phyloP scores from a whole-genome alignment of 176 grass and related monocot species.

The Oryza punctata region DNA sequence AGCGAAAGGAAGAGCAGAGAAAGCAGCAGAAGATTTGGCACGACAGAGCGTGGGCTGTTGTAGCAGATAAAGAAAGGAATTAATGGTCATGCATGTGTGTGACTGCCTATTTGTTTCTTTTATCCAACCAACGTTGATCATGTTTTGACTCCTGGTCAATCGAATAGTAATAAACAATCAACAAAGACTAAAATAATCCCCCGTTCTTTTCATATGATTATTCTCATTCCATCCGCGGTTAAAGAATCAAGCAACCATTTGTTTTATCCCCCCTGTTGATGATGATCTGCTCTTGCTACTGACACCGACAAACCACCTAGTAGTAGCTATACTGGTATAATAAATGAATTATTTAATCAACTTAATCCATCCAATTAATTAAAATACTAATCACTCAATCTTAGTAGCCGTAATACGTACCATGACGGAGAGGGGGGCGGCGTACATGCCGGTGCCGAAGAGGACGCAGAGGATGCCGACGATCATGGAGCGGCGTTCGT shows the following conservation, averaged over 20 bases:
- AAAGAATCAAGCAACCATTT: slow-evolving; percentile 6
- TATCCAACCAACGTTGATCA: neutral
- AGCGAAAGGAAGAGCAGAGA: neutral
- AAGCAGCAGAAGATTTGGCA: slow-evolving; percentile 1
- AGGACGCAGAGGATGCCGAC: slow-evolving; percentile 90
- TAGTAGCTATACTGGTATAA: neutral
- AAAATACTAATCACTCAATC: slow-evolving; percentile 8
- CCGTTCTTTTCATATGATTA: slow-evolving; percentile 4
- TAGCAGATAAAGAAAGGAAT: slow-evolving; percentile 6
- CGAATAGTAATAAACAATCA: neutral
- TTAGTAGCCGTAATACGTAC: slow-evolving; percentile 37
- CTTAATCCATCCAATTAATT: neutral
- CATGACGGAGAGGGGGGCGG: slow-evolving; percentile 93
- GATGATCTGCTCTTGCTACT: neutral
- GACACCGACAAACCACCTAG: slow-evolving; percentile 20
- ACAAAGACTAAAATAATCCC: neutral
- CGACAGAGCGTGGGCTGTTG: neutral
- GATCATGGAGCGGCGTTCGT: slow-evolving; percentile 74
- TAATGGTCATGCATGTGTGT: neutral
- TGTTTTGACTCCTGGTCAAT: neutral
- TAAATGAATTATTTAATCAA: neutral
- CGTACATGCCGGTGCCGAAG: slow-evolving; percentile 94
- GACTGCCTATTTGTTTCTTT: neutral
- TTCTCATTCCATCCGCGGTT: slow-evolving; percentile 7
- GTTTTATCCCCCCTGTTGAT: neutral